These are phyloP conservation scores for Buxus sempervirens DNA, from an alignment of 164 flowering plant genomes.

Conservation along the genomic window DNA sequence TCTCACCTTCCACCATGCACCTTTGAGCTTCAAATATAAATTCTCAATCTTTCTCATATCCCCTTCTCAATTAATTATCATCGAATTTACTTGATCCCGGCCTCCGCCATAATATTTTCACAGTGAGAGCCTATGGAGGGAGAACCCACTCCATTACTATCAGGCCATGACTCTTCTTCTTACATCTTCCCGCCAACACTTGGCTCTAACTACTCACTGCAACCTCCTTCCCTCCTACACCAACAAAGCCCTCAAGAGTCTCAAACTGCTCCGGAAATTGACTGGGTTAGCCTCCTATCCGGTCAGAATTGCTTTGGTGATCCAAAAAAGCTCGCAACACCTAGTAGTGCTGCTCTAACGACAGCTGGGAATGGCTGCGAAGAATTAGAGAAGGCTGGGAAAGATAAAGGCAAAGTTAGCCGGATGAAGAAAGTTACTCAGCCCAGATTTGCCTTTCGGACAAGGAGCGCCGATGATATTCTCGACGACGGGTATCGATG, in stretches of 20 bases:
- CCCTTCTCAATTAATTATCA: too few species aligned
- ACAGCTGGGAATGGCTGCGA: slow-evolving; percentile 3
- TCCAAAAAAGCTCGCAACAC: slow-evolving; percentile 6
- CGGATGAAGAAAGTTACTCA: slow-evolving; percentile 33
- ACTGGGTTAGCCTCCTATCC: slow-evolving; percentile 39
- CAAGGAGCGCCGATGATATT: slow-evolving; percentile 57
- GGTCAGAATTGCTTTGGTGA: slow-evolving; percentile 14
- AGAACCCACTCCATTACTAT: slow-evolving; percentile 1
- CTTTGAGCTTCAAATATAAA: not conserved
- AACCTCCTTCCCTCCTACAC: slow-evolving; percentile 19
- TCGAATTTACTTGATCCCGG: too few species aligned
- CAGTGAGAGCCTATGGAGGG: slow-evolving; percentile 10
- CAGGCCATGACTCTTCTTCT: slow-evolving; percentile 12
- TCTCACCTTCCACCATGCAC: slow-evolving; percentile 5
- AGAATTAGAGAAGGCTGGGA: slow-evolving; percentile 9
- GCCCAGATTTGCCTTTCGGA: slow-evolving; percentile 72
- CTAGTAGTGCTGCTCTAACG: not conserved
- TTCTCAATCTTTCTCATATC: not conserved
- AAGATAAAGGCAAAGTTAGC: slow-evolving; percentile 17
- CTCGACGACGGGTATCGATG: slow-evolving; percentile 77
- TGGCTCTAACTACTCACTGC: slow-evolving; percentile 8
- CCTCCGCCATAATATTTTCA: not conserved
- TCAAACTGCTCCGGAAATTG: slow-evolving; percentile 22
- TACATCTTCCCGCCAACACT: slow-evolving; percentile 16
- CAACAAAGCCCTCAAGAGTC: slow-evolving; percentile 17